Percentiles rank a stretch among this genome's conserved stretches.
Conservation (phyloP, 768 basidiomycete genomes). For the Leccinum imitatum region DNA sequence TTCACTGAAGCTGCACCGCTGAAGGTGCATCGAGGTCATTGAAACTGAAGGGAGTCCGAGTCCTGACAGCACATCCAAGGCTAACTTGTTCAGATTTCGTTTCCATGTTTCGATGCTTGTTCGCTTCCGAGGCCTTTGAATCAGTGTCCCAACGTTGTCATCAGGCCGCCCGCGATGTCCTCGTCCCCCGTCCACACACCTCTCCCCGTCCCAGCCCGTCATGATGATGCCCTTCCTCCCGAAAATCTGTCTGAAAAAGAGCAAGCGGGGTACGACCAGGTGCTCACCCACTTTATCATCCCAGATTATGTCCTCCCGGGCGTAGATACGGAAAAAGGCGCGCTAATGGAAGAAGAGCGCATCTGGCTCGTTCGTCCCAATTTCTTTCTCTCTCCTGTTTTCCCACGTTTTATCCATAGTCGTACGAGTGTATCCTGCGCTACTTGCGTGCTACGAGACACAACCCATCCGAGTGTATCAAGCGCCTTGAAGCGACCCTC, state of each 20-base stretch:
- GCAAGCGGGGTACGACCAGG: conserved; percentile 48
- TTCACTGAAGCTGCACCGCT: too few relatives aligned
- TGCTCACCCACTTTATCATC: conserved; percentile 56
- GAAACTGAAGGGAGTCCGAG: too few relatives aligned
- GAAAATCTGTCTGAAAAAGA: conserved; percentile 43
- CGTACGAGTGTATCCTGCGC: conserved; percentile 72
- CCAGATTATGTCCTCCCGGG: conserved; percentile 52
- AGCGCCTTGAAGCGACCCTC: conserved; percentile 68
- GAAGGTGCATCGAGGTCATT: too few relatives aligned
- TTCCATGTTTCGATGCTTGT: neutral
- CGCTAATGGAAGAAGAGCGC: conserved; percentile 63
- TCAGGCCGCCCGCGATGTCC: conserved; percentile 29
- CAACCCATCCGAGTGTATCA: conserved; percentile 54
- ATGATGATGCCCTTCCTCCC: conserved; percentile 34
- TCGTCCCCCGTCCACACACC: conserved; percentile 16
- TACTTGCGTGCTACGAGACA: conserved; percentile 81
- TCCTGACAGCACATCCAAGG: too few relatives aligned
- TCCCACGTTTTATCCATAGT: conserved; percentile 26
- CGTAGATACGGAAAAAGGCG: conserved; percentile 38
- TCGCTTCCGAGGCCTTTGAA: neutral
- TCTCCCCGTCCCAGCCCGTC: conserved; percentile 27
- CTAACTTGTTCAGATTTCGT: neutral
- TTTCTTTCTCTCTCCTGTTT: conserved; percentile 13
- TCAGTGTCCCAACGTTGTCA: neutral
- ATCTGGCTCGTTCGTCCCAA: conserved; percentile 65